Base-by-base conservation (phyloP, 257 asterid genomes). In the Salvia splendens region DNA sequence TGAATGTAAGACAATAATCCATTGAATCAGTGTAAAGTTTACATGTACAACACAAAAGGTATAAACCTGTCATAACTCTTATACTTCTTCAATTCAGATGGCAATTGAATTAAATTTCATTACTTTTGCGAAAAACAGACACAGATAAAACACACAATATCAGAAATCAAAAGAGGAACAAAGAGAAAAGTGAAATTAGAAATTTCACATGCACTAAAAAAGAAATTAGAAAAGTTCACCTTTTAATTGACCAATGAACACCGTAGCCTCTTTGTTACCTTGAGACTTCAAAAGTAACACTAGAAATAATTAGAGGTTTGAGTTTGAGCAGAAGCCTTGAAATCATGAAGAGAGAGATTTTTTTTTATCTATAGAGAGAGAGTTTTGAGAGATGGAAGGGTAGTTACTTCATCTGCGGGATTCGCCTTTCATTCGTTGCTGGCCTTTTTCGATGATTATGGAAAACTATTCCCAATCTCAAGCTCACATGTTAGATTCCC, bases 391-490 rank as follows among this genome's bases (percentile, higher is more conserved):
- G 81, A 76, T 42, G 52, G 71, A 72, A 47, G 64, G 64, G 68
- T 63, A 72, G 38, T 83, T 81, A 78, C 83, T 78, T 79, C 82
- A 78, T 73, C 81, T 74, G 82, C 79, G 82, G 72, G 84, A 81
- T 83, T 86, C 89, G 78, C 51, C 82, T 68, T 67, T 70, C 79
- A 68, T 67, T 80, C 75, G 80, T 73, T 70, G 81, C 77, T 51
- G 48, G 56, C 78, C 65, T 42, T 74, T 77, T 68, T 74, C 61
- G 53, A 38, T 69, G 68, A 69, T 61, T 51, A 36, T 53, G 59
- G 10, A 36, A 46, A 41, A 49, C 2, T 43, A 66, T 73, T 68
- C 70, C 43, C 41, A 40, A 72, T 40, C 58, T 66, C 52, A 11
- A 38, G 51, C 48, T 47, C 65, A 65, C 66, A 49, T 67, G 42